These are phyloP conservation scores for Mycena crocata DNA, from an alignment of 768 basidiomycete genomes.

Conservation along the genomic window DNA sequence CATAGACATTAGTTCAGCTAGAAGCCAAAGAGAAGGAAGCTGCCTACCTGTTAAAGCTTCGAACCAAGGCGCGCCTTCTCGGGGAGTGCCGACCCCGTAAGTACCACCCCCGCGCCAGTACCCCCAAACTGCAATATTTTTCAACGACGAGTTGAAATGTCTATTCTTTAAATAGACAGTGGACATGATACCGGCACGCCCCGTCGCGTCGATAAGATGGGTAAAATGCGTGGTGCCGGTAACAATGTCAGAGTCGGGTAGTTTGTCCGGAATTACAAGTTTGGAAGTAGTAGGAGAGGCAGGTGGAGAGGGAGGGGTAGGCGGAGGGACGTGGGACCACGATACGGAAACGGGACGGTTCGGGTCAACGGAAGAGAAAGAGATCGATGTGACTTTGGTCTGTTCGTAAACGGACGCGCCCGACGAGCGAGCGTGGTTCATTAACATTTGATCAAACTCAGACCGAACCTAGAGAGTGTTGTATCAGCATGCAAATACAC, in stretches of 20 bases:
- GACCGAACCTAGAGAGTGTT: slow-evolving; percentile 58
- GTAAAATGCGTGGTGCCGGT: slow-evolving; percentile 70
- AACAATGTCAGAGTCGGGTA: slow-evolving; percentile 32
- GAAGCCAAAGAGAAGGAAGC: not conserved
- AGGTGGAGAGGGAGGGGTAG: slow-evolving; percentile 53
- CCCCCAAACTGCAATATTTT: slow-evolving; percentile 83
- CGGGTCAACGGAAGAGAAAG: slow-evolving; percentile 55
- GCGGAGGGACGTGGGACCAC: slow-evolving; percentile 62
- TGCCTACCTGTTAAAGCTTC: slow-evolving; percentile 75
- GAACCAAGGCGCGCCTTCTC: slow-evolving; percentile 74
- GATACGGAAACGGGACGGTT: slow-evolving; percentile 62
- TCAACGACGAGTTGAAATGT: slow-evolving; percentile 73
- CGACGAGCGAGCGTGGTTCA: slow-evolving; percentile 64
- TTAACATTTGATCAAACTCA: slow-evolving; percentile 69
- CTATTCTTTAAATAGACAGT: slow-evolving; percentile 77
- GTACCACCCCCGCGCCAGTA: slow-evolving; percentile 71
- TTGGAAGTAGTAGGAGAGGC: slow-evolving; percentile 50
- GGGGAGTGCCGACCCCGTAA: slow-evolving; percentile 62
- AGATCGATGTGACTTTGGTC: slow-evolving; percentile 61
- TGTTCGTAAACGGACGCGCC: slow-evolving; percentile 67
- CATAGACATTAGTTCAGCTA: not conserved
- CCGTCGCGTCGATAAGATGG: slow-evolving; percentile 79
- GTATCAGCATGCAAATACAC: not conserved
- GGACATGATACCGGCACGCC: slow-evolving; percentile 78
- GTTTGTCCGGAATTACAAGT: slow-evolving; percentile 18